Evolutionary conservation across 805 yeast species (phyloP).

Genomic region (Candida vartiovaarae): DNA sequence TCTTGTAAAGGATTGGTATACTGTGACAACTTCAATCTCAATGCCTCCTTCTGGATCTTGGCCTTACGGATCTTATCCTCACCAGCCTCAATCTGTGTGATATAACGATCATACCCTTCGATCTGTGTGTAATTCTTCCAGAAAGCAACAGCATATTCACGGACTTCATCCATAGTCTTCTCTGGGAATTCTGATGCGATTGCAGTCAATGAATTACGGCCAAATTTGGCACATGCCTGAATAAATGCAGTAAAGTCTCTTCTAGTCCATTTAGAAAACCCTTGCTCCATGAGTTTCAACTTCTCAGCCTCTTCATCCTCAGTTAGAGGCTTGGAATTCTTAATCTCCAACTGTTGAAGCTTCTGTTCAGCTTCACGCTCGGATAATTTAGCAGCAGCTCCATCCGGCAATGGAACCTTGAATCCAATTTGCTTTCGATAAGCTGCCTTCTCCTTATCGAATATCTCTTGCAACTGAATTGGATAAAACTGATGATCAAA

Average conservation of each 20-base stretch:
- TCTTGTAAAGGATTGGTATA: conserved; percentile 78
- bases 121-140: conserved; percentile 76
- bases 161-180: conserved; percentile 73
- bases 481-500: conserved; percentile 92
- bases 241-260: conserved; percentile 84
- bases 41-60: conserved; percentile 67
- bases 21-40: conserved; percentile 65
- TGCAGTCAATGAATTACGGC: conserved; percentile 62
- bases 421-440: conserved; percentile 62
- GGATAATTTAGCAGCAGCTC: conserved; percentile 32
- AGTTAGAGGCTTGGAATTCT: conserved; percentile 71
- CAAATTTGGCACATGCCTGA: conserved; percentile 65
- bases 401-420: conserved; percentile 56
- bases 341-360: conserved; percentile 66
- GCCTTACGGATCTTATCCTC: conserved; percentile 70
- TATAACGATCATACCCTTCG: conserved; percentile 83
- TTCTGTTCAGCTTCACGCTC: conserved; percentile 37
- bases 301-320: conserved; percentile 71
- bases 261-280: conserved; percentile 79
- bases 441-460: conserved; percentile 75
- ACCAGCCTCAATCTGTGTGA: conserved; percentile 78
- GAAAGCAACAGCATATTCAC: conserved; percentile 69
- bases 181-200: conserved; percentile 73
- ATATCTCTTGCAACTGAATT: conserved; percentile 61
- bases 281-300: conserved; percentile 51